These are phyloP conservation scores for Tylopilus vinaceipallidus DNA, from an alignment of 768 basidiomycete genomes.

Conservation along the genomic window DNA sequence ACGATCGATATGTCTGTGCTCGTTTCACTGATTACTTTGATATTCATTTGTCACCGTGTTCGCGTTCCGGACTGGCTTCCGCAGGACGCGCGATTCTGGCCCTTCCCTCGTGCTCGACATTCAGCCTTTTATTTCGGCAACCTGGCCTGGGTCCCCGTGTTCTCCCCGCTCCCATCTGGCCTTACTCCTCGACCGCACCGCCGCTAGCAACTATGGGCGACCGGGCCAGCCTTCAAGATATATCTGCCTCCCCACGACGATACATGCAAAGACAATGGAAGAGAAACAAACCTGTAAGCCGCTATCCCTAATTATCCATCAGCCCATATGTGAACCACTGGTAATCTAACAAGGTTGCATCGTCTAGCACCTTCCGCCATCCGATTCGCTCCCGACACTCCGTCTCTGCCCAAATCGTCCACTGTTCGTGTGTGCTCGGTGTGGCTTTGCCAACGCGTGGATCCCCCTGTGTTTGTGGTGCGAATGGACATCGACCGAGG, in stretches of 20 bases:
- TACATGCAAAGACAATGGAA: conserved; percentile 43
- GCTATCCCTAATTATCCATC: conserved; percentile 9
- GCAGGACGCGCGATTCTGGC: conserved; percentile 23
- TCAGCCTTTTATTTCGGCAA: conserved; percentile 26
- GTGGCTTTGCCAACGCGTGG: conserved; percentile 47
- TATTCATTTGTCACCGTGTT: conserved; percentile 17
- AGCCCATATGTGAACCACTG: conserved; percentile 7
- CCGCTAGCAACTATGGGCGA: conserved; percentile 14
- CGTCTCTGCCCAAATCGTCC: conserved; percentile 42
- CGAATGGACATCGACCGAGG: conserved; percentile 43
- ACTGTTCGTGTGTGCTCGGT: conserved; percentile 44
- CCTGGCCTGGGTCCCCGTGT: background rate
- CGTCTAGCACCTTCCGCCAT: conserved; percentile 41
- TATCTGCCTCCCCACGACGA: conserved; percentile 27
- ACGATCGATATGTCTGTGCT: conserved; percentile 20
- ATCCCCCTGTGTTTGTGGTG: conserved; percentile 53
- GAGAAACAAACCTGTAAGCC: conserved; percentile 39
- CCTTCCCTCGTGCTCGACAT: conserved; percentile 30
- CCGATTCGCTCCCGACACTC: conserved; percentile 46
- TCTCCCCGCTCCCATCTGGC: conserved; percentile 7
- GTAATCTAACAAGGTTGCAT: conserved; percentile 12
- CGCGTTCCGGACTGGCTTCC: conserved; percentile 29
- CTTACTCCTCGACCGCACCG: background rate
- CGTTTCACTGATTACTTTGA: conserved; percentile 13
- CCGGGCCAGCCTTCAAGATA: conserved; percentile 15